Base-by-base conservation (phyloP, 2,329 filamentous ascomycete species). In the Fonsecaea multimorphosa region DNA sequence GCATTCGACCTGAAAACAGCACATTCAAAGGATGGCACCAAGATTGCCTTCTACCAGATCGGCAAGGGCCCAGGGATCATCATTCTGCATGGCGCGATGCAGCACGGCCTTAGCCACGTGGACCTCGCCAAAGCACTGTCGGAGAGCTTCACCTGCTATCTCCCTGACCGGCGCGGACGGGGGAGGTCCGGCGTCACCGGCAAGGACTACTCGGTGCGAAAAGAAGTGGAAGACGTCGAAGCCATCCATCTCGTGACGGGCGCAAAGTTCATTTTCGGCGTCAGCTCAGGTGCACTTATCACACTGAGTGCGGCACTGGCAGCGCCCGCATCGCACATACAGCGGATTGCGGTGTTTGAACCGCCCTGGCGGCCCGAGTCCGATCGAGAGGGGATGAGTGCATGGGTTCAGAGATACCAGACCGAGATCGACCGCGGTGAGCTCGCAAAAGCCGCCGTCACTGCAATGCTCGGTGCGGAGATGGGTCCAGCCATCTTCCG, bases 221-320 rank as follows among this genome's bases (percentile, higher is more conserved):
- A 56, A 22, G 64, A 66, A 58, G 60, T 66, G 9, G 59, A 66
- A 51, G 64, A 66, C 32, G 36, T 66, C 12, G 64, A 66, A 53
- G 59, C 64, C 8, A 59, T 66, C 19, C 64, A 66, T 16, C 19
- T 32, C 9, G 44, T 40, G 3, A 66, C 60, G 14, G 59, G 59
- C 12, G 59, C 64, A 7, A 58, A 58, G 29, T 66, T 52, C 49
- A 46, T 66, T 44, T 66, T 66, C 12, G 64, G 64, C 32, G 64
- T 66, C 6, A 66, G 64, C 49, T 66, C 64, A 8, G 64, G 64
- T 19, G 64, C 64, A 19, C 22, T 66, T 44, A 55, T 66, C 27
- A 62, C 60, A 11, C 24, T 66, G 54, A 66, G 55, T 34, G 59
- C 64, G 16, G 60, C 64, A 5, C 27, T 56, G 27, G 54, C 56